These are phyloP conservation scores for Helotiales sp. DNA, from an alignment of 2,329 filamentous ascomycete genomes.

Conservation along the genomic window DNA sequence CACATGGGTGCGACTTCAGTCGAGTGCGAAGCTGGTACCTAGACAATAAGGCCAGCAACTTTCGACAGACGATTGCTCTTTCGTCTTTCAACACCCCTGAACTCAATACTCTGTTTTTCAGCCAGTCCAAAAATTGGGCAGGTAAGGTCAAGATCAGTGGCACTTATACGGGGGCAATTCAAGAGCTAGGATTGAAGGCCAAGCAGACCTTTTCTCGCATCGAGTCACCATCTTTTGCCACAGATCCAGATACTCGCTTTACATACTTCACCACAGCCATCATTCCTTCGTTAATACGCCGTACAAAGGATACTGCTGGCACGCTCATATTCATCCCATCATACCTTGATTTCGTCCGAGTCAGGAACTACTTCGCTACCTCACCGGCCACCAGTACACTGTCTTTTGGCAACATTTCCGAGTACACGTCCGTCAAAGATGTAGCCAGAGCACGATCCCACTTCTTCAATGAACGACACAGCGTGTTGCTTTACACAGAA, in stretches of 20 bases:
- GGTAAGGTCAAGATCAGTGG: slow-evolving; percentile 78
- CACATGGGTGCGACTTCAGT: slow-evolving; percentile 92
- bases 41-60: slow-evolving; percentile 78
- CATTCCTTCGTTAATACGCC: slow-evolving; percentile 74
- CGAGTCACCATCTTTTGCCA: slow-evolving; percentile 69
- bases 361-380: slow-evolving; percentile 90
- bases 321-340: slow-evolving; percentile 89
- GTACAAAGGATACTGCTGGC: slow-evolving; percentile 68
- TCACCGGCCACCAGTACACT: slow-evolving; percentile 59
- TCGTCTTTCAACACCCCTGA: slow-evolving; percentile 88
- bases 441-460: slow-evolving; percentile 84
- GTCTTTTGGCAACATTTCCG: slow-evolving; percentile 82
- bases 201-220: slow-evolving; percentile 92
- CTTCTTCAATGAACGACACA: slow-evolving; percentile 82
- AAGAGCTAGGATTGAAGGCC: slow-evolving; percentile 71
- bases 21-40: slow-evolving; percentile 91
- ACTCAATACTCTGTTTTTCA: slow-evolving; percentile 77
- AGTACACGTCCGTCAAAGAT: slow-evolving; percentile 82
- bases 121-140: slow-evolving; percentile 77
- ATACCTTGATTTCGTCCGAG: slow-evolving; percentile 92
- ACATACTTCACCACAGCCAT: slow-evolving; percentile 86
- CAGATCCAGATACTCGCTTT: slow-evolving; percentile 87
- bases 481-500: slow-evolving; percentile 87
- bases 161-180: slow-evolving; percentile 71
- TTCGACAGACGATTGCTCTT: slow-evolving; percentile 85